Conservation (phyloP, 352 stramenopile genomes). For the Phytophthora cactorum region DNA sequence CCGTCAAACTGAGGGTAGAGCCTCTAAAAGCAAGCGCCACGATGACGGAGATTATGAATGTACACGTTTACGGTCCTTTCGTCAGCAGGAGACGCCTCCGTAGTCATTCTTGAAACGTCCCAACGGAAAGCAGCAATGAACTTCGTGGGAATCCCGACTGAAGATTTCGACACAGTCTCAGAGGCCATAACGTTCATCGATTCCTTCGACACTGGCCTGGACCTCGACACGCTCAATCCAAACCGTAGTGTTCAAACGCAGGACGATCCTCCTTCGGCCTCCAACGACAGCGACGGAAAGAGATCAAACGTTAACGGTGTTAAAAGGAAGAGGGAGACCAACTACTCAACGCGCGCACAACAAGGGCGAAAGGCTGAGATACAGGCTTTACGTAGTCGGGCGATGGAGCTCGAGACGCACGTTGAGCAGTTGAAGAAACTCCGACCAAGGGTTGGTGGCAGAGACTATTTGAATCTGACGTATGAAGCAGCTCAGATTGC, state of each 20-base stretch:
- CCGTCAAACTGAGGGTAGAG: no score
- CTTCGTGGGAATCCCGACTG: not conserved
- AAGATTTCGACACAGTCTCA: not conserved
- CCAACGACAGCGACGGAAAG: not conserved
- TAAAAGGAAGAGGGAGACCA: not conserved
- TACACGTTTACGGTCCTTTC: no score
- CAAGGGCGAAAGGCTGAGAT: conserved; percentile 5
- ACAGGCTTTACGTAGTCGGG: not conserved
- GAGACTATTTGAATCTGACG: no score
- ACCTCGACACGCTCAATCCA: not conserved
- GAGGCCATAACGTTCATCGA: not conserved
- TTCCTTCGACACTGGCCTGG: not conserved
- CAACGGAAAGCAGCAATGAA: conserved; percentile 1
- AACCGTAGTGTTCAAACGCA: not conserved
- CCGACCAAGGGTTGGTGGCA: no score
- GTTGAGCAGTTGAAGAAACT: not conserved
- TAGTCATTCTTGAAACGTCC: no score
- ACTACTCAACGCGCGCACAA: not conserved
- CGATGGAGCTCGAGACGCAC: not conserved
- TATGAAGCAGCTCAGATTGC: not conserved
- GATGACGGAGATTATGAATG: no score
- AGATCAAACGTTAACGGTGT: not conserved
- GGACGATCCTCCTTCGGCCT: not conserved
- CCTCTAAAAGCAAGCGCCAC: no score
- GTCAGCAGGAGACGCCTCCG: no score